Conservation (phyloP, 2,329 filamentous ascomycete genomes). For the Fusarium nelsonii region DNA sequence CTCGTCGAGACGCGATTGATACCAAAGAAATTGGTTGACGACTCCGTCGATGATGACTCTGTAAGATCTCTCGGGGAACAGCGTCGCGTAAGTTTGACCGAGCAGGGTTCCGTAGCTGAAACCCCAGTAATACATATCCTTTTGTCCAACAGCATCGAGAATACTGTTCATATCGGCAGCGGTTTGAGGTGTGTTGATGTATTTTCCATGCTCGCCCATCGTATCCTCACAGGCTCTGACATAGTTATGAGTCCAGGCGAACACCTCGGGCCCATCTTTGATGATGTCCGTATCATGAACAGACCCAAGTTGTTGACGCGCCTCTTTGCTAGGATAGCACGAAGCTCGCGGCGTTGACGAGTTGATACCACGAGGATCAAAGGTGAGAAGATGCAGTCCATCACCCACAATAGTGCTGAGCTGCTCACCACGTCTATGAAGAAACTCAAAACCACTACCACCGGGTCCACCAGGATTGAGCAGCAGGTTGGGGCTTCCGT, state of each 20-base stretch:
- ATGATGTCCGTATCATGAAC: slow-evolving; percentile 46
- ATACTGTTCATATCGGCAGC: slow-evolving; percentile 66
- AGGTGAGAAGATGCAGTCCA: slow-evolving; percentile 60
- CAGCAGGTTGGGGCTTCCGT: slow-evolving; percentile 59
- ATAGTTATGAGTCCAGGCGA: slow-evolving; percentile 57
- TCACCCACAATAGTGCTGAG: slow-evolving; percentile 56
- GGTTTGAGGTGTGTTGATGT: slow-evolving; percentile 63
- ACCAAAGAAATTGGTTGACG: slow-evolving; percentile 52
- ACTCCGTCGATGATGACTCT: slow-evolving; percentile 56
- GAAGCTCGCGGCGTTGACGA: slow-evolving; percentile 48
- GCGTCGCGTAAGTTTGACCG: slow-evolving; percentile 56
- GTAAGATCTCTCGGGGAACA: slow-evolving; percentile 52
- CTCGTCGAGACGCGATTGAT: slow-evolving; percentile 41
- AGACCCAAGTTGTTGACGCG: slow-evolving; percentile 47
- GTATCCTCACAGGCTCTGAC: slow-evolving; percentile 58
- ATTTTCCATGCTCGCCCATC: slow-evolving; percentile 59
- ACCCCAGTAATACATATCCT: slow-evolving; percentile 56
- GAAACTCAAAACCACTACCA: slow-evolving; percentile 55
- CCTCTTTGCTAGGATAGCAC: slow-evolving; percentile 56
- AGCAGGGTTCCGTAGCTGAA: slow-evolving; percentile 59
- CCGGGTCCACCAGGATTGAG: slow-evolving; percentile 64
- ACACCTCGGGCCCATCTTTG: slow-evolving; percentile 55
- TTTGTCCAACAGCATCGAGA: slow-evolving; percentile 55
- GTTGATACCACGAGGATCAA: slow-evolving; percentile 62
- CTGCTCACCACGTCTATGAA: slow-evolving; percentile 53